These are phyloP conservation scores for Danielia reshetovae DNA, from an alignment of 805 yeast species.

Conservation along the genomic window DNA sequence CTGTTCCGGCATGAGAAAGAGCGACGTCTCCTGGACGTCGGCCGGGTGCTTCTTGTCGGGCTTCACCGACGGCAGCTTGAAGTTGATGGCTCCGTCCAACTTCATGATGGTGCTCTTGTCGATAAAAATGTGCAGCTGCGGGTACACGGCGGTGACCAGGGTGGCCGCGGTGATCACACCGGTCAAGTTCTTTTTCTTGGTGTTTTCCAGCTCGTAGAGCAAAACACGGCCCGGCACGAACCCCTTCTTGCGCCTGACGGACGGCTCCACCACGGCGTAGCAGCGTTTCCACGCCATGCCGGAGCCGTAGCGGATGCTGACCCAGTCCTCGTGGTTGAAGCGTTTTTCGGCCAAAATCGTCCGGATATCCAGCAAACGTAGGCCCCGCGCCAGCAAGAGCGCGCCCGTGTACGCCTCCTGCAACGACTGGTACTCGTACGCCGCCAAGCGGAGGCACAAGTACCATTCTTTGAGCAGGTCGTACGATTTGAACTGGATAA, in stretches of 20 bases:
- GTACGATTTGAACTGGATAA: conserved; percentile 69
- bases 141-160: conserved; percentile 87
- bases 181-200: conserved; percentile 65
- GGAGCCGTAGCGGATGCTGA: conserved; percentile 87
- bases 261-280: conserved; percentile 81
- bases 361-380: conserved; percentile 79
- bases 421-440: conserved; percentile 74
- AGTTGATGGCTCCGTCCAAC: conserved; percentile 74
- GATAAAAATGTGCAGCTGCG: conserved; percentile 74
- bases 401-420: conserved; percentile 98
- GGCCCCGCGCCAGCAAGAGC: conserved; percentile 84
- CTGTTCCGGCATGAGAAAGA: conserved; percentile 42
- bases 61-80: conserved; percentile 42
- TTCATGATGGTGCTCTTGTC: conserved; percentile 88
- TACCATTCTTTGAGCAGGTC: conserved; percentile 73
- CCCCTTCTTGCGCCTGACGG: conserved; percentile 46
- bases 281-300: conserved; percentile 98
- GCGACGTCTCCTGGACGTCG: conserved; percentile 39
- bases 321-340: conserved; percentile 90
- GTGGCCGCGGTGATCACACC: conserved; percentile 71
- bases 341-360: conserved; percentile 82
- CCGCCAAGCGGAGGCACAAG: conserved; percentile 74
- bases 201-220: conserved; percentile 82
- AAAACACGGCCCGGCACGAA: conserved; percentile 61
- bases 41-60: conserved; percentile 23